Evolutionary conservation across 1,139 yeast genomes (phyloP), one percentile per base, ranked within the genome.

Genomic region (Saccharomyces pastorianus): DNA sequence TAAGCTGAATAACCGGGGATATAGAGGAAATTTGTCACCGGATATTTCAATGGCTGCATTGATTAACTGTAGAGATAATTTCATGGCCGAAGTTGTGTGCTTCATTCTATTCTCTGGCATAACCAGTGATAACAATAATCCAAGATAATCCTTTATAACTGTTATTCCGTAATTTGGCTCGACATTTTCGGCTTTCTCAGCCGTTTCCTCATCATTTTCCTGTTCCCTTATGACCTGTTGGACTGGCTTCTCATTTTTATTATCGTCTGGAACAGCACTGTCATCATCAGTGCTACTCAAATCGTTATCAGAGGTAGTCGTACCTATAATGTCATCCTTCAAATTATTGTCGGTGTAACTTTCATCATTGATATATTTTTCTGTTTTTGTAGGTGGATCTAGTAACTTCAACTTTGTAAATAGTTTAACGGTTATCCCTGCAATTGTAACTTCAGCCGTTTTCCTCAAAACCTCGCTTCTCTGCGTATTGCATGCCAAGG

Each of bases 401-500:
- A 88, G 75, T 20, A 72, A 70, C 52, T 76, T 76, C 51, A 89
- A 72, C 58, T 82, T 81, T 44, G 76, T 70, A 67, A 91, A 91
- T 9, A 90, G 78, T 52, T 81, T 76, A 48, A 82, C 79, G 1
- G 90, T 83, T 52, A 89, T 83, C 8, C 83, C 75, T 47, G 80
- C 75, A 78, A 91, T 80, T 0, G 96, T 82, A 76, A 87, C 81
- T 64, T 91, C 97, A 0, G 97, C 97, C 0, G 95, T 86, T 57
- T 86, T 79, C 64, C 98, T 77, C 56, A 93, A 76, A 20, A 90
- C 88, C 62, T 91, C 97, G 58, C 95, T 86, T 67, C 97, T 79
- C 66, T 90, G 81, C 72, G 88, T 87, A 69, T 91, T 95, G 64
- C 96, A 88, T 1, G 96, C 96, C 72, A 93, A 79, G n/a, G 95